Conservation (phyloP, 352 stramenopile genomes). For the Thraustotheca clavata region DNA sequence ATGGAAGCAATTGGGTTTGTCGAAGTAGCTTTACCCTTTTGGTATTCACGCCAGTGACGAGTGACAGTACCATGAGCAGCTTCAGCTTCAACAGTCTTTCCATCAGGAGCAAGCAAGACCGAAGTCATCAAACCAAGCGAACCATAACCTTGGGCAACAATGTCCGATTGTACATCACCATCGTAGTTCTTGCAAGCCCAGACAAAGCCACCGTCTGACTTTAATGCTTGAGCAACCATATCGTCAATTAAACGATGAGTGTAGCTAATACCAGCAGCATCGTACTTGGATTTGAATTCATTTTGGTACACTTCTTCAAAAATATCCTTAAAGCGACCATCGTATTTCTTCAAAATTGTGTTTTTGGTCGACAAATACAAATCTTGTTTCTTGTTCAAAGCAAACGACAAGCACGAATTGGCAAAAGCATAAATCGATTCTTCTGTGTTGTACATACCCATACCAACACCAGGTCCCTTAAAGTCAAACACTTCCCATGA, state of each 20-base stretch:
- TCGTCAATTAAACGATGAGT: constrained; percentile 84
- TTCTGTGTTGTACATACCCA: constrained; percentile 88
- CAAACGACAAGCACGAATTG: constrained; percentile 54
- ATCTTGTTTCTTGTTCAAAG: constrained; percentile 50
- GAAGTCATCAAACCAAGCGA: constrained; percentile 85
- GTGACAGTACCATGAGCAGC: constrained; percentile 86
- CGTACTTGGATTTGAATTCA: constrained; percentile 69
- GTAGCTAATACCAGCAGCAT: constrained; percentile 70
- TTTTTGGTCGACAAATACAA: constrained; percentile 89
- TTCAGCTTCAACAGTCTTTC: constrained; percentile 82
- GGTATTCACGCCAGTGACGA: constrained; percentile 79
- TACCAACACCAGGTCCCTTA: constrained; percentile 59
- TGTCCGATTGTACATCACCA: constrained; percentile 86
- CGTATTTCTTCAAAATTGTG: constrained; percentile 86
- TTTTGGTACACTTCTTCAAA: constrained; percentile 79
- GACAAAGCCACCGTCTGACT: constrained; percentile 83
- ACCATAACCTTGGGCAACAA: constrained; percentile 81
- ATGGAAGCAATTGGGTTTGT: constrained; percentile 87
- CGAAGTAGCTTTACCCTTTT: constrained; percentile 81
- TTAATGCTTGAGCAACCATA: constrained; percentile 86
- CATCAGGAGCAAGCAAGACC: constrained; percentile 74
- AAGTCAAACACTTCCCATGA: constrained; percentile 83
- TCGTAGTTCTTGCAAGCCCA: constrained; percentile 91
- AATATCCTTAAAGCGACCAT: constrained; percentile 85
- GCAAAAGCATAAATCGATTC: constrained; percentile 69